A percentile compares a stretch with the other conserved stretches of the same genome.
These are phyloP conservation scores for Colletotrichum tabaci DNA, from an alignment of 2,329 filamentous ascomycete species.

Conservation along the genomic window DNA sequence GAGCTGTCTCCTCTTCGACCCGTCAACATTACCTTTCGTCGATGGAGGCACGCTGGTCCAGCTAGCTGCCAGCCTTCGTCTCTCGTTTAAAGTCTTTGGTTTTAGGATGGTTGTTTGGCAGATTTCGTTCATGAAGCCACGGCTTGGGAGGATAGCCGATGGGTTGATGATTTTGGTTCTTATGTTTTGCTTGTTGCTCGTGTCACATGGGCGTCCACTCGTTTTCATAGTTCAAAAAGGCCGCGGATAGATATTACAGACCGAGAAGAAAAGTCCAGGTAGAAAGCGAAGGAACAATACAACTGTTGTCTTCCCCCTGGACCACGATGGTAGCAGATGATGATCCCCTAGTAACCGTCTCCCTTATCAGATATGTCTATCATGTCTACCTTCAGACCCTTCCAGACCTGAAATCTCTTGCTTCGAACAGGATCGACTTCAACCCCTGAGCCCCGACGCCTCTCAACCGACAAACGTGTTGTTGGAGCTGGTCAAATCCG, in stretches of 20 bases:
- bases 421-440: no score
- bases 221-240: not conserved
- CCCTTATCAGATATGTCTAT: not conserved
- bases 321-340: not conserved
- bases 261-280: not conserved
- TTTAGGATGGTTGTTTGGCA: not conserved
- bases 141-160: not conserved
- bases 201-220: not conserved
- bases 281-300: not conserved
- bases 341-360: not conserved
- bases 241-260: not conserved
- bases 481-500: conserved; percentile 15
- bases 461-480: conserved; percentile 32
- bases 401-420: not conserved
- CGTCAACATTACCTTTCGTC: not conserved
- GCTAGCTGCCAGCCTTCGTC: not conserved
- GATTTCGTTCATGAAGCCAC: not conserved
- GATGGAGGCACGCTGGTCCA: not conserved
- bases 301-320: not conserved
- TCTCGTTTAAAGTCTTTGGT: not conserved
- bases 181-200: not conserved
- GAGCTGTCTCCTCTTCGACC: not conserved
- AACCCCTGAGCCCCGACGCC: not conserved
- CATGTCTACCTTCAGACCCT: conserved; percentile 3
- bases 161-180: not conserved